Evolutionary conservation across 116 monocot species (phyloP), one percentile per base, ranked within the genome.

Genomic region (Zostera marina): DNA sequence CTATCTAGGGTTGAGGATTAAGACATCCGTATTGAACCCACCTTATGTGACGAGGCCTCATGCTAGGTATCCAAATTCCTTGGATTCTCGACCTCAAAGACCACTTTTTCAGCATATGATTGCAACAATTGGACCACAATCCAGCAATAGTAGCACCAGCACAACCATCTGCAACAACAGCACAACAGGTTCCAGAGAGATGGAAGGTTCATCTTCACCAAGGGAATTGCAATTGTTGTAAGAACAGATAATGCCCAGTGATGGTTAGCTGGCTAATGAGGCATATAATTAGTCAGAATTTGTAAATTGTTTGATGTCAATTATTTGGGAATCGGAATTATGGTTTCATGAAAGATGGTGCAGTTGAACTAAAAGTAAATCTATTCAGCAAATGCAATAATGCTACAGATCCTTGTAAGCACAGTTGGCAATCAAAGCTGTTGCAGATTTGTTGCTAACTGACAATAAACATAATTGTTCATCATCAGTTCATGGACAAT

Each of bases 11-110:
- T 14, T 15, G 6, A 24, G 20, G 19, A 41, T 20, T 41, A 17
- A 17, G 19, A 4, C 19, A 17, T 9, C 10, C 16, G 17, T 14
- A 40, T 17, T 15, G 3, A 17, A 7, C 32, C 41, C 45, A 9
- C 61, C 69, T 13, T 23, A 51, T 23, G 74, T 82, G 40, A 72
- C 54, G 1, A 77, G 63, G 43, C 74, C 77, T 5, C 77, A 66
- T 23, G 62, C 82, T 3, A 67, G 82, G 46, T 82, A 82, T 39
- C 82, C 77, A 10, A 68, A 59, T 16, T 51, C 80, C 1, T 51
- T 58, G 9, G 77, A 74, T 53, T 68, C 74, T 8, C 77, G 77
- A 77, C 66, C 81, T 0, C 46, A 46, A 15, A 63, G 68, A 44
- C 54, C 71, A 60, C 74, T 82, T 8, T 19, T 13, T 3, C 69